Evolutionary conservation across 345 rosid genomes (phyloP), one percentile per base, ranked within the genome.

Genomic region (Eutrema heterophyllum): DNA sequence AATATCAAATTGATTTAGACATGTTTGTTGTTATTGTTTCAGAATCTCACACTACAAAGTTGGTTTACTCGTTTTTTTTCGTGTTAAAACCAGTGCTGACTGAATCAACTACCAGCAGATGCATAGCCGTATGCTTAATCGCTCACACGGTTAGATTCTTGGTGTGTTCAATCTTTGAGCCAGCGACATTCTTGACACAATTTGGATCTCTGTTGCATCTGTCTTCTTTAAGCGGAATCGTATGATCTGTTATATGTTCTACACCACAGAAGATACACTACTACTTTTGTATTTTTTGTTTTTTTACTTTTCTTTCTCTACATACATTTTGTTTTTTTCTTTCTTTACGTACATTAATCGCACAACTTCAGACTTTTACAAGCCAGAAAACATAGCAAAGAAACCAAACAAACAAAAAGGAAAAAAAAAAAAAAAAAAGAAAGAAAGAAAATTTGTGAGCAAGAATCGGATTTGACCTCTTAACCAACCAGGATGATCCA

Each of bases 71-170:
- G 11, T 16, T 21, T 6, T 46, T 46, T 41, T 29, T 8, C 12
- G 53, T 53, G 70, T 75, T 40, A 10, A 40, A 71, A 68, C 65
- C 87, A 91, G 98, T 93, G 81, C 68, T 80, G 60, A 85, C 90
- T 0, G 84, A 84, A 40, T 84, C 89, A 73, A 63, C 81, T 45
- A 74, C 68, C 70, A 76, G 71, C 58, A 83, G 77, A 82, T 89
- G 90, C 77, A 58, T 86, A 29, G 86, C 79, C 16, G 84, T 77
- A 50, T 91, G 89, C 85, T 79, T 89, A 49, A 70, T 73, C 27
- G 92, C 89, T 0, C 95, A 88, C 66, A 84, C 79, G 52, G 81
- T 81, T 52, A 89, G 85, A 73, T 73, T 84, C 52, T 79, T 87
- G 71, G 79, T 76, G 52, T 52, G 66, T 38, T 70, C 52, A 27